Evolutionary conservation across 768 basidiomycete species (phyloP), one percentile per base, ranked within the genome.

Genomic region (Hebeloma cylindrosporum): DNA sequence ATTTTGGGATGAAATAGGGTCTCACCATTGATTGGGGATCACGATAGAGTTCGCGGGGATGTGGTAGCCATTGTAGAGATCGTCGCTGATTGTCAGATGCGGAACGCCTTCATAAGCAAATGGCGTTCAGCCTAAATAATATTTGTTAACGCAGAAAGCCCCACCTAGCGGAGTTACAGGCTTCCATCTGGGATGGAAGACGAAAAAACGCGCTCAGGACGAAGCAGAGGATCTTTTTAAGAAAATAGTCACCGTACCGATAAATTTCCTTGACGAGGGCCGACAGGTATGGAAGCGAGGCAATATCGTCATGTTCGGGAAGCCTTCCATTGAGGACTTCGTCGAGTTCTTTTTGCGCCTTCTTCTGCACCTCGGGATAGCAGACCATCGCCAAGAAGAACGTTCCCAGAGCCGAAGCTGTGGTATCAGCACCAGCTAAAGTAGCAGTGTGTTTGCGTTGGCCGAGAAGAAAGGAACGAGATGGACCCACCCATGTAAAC

Each of bases 41-140:
- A 70, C 61, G 3, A 63, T 48, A 1, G 67, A 57, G 5, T 62
- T 72, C 43, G 70, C 67, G 0, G 73, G 76, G 22, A 78, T 70
- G 27, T 58, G 59, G 43, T 69, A 67, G 0, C 71, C 73, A 5
- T 68, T 60, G 42, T 74, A 78, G 2, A 63, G 51, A 48, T 78
- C 76, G 25, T 78, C 73, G 37, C 62, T 57, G 4, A 52, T 59
- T 5, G 52, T 40, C 14, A 52, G 39, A 38, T 69, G 68, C 10
- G 69, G 64, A 7, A 66, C 47, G 16, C 56, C 65, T 66, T 20
- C 8, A 34, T 22, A 9, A 35, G 16, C 25, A 20, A 21, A 1
- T 4, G 16, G 25, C 13, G 29, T 13, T 23, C 4, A 31, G 11
- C 17, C 7, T 32, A 13, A 14, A 32, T 4, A 23, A n/a, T 23